Percentiles rank a stretch among this genome's conserved stretches.
phyloP scores from a whole-genome alignment of 1,139 yeast genomes.

The Yamadazyma dushanensis region DNA sequence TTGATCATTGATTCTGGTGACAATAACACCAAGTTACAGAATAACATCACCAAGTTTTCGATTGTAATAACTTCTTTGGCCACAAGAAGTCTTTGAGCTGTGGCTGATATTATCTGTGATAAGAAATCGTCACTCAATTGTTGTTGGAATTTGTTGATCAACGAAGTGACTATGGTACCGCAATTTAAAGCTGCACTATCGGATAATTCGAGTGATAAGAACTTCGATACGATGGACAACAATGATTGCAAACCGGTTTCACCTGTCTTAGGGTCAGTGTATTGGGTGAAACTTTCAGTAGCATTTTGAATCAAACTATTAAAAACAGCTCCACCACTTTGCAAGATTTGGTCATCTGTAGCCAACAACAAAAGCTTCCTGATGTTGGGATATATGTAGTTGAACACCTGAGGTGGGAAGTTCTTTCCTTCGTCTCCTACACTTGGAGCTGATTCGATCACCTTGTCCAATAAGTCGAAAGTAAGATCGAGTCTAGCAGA shows the following conservation, averaged over 20 bases:
- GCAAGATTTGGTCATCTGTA: conserved; percentile 77
- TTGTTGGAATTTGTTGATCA: conserved; percentile 58
- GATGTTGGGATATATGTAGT: conserved; percentile 51
- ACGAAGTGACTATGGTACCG: conserved; percentile 66
- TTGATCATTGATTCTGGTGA: conserved; percentile 63
- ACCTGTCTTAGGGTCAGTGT: conserved; percentile 36
- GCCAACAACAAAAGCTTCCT: conserved; percentile 53
- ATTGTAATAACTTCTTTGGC: conserved; percentile 72
- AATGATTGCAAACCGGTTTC: conserved; percentile 55
- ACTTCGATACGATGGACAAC: conserved; percentile 62
- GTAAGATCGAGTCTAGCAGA: conserved; percentile 64
- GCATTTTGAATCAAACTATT: conserved; percentile 60
- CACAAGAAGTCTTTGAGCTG: conserved; percentile 60
- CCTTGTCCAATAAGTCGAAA: conserved; percentile 62
- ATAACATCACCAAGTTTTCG: conserved; percentile 74
- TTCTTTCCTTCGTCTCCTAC: conserved; percentile 33
- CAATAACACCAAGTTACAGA: conserved; percentile 66
- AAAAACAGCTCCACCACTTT: conserved; percentile 75
- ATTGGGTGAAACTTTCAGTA: conserved; percentile 42
- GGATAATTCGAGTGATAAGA: conserved; percentile 68
- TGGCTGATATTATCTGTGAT: conserved; percentile 67
- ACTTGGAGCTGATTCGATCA: conserved; percentile 45
- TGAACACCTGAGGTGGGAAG: conserved; percentile 51
- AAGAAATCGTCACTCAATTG: conserved; percentile 52
- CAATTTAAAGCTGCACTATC: conserved; percentile 80